Evolutionary conservation across 163 green algal genomes (phyloP), one percentile per base, ranked within the genome.

Genomic region (Trebouxiophyceae sp.): DNA sequence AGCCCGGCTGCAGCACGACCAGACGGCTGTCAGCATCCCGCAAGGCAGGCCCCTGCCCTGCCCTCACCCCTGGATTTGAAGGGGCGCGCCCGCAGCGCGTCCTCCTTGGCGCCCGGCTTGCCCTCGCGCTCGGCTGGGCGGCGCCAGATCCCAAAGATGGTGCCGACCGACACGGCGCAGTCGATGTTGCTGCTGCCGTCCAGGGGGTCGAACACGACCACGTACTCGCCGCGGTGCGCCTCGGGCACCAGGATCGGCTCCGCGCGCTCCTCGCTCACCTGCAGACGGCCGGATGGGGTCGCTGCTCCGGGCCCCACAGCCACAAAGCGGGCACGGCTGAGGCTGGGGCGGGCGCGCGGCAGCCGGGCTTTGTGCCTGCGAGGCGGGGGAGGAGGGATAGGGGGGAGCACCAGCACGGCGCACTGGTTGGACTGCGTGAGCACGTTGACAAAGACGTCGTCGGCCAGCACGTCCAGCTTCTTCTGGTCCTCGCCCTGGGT

Each of bases 151-250:
- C 83, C 84, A 66, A 87, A 89, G 46, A 90, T 91, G 54, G 82
- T 90, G 45, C 83, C 82, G 58, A 89, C 81, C 26, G 81, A 87
- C 28, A 91, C 83, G 30, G 77, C 84, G 62, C 82, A 89, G 54
- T 91, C 84, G 39, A 91, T 91, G 79, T 91, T 91, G 39, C 76
- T 86, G 1, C 75, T 86, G 16, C 84, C 84, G 69, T 91, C 84
- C 44, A 91, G 66, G 5, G 84, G 84, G 66, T 91, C 84, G 63
- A 91, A 89, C 19, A 88, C 81, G 23, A 91, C 80, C 32, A 67
- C 71, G 67, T 85, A 87, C 60, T 86, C 67, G 12, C 81, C 80
- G 28, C 70, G 44, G 28, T 67, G 54, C 7, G 45, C n/a, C 30
- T 75, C 60, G 22, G 66, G 47, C 8, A 85, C 78, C 32, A 84